Evolutionary conservation across 2,329 filamentous ascomycete species (phyloP).

Genomic region (Aureobasidium sp.): DNA sequence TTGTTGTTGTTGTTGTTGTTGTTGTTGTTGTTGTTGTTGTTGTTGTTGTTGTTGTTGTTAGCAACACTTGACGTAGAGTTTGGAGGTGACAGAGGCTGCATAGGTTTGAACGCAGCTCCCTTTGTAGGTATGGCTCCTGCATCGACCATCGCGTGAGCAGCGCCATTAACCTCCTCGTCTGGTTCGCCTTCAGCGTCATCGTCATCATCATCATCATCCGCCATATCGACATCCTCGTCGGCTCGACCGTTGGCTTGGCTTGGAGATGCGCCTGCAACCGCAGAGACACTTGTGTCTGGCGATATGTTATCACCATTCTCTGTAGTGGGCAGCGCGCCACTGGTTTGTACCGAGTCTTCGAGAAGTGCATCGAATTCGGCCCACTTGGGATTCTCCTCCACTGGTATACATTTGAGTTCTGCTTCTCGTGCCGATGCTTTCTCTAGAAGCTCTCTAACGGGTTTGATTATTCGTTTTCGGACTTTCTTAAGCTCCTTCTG

Average conservation of each 20-base stretch:
- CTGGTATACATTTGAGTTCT: constrained; percentile 63
- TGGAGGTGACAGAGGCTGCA: constrained; percentile 26
- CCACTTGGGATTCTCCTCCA: constrained; percentile 54
- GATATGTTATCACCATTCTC: constrained; percentile 11
- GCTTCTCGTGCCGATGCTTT: constrained; percentile 69
- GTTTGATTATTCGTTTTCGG: constrained; percentile 83
- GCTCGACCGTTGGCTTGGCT: constrained; percentile 6
- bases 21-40: no score
- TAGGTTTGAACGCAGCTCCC: constrained; percentile 16
- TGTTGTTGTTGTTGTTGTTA: constrained; percentile 21
- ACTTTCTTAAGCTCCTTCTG: constrained; percentile 73
- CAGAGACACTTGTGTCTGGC: constrained; percentile 27
- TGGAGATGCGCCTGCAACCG: constrained; percentile 28
- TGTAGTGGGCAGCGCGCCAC: constrained; percentile 5
- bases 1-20: no score
- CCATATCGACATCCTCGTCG: constrained; percentile 20
- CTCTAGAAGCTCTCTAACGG: constrained; percentile 69
- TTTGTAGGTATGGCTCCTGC: not conserved
- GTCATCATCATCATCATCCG: constrained; percentile 22
- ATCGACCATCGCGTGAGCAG: not conserved
- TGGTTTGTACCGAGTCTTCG: constrained; percentile 35
- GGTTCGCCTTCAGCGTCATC: constrained; percentile 15
- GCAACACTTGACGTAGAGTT: constrained; percentile 31
- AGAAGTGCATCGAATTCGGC: constrained; percentile 63
- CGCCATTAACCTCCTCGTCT: not conserved